Percentiles rank a stretch among this genome's conserved stretches.
Evolutionary conservation across 495 filamentous ascomycete species (phyloP).

Genomic region (Astrothelium macrocarpum): DNA sequence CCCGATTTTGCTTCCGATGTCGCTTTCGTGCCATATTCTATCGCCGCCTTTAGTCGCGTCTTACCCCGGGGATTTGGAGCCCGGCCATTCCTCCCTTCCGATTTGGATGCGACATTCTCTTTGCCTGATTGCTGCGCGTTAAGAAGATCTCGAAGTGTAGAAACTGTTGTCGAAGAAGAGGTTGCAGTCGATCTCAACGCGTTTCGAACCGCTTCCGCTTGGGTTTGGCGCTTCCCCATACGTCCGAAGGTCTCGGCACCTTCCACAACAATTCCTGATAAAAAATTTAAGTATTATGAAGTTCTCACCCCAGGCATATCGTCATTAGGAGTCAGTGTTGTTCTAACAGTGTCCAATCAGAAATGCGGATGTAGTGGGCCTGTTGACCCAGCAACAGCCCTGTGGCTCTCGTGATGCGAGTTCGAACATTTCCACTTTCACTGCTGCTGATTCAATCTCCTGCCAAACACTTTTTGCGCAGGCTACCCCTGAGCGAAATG

Average conservation of each 20-base stretch:
- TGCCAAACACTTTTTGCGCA: no score
- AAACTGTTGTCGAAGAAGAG: background rate
- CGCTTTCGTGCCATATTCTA: background rate
- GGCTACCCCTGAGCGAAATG: no score
- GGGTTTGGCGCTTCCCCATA: background rate
- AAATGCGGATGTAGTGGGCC: background rate
- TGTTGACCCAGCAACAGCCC: constrained; percentile 4
- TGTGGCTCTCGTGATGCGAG: background rate
- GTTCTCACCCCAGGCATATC: background rate
- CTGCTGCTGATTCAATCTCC: no score
- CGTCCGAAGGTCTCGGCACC: background rate
- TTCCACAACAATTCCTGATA: background rate
- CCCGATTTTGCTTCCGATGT: background rate
- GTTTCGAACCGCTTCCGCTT: background rate
- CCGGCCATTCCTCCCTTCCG: background rate
- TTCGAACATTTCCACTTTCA: background rate
- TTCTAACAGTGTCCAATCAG: background rate
- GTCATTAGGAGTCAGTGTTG: background rate
- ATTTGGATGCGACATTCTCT: background rate
- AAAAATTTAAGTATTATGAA: background rate
- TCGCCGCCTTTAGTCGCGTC: background rate
- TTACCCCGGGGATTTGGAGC: background rate
- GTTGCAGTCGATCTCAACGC: background rate
- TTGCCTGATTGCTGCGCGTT: background rate
- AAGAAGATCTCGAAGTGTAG: background rate